phyloP scores from a whole-genome alignment of 371 early-diverging fungal species.

The Haplosporangium sp. region DNA sequence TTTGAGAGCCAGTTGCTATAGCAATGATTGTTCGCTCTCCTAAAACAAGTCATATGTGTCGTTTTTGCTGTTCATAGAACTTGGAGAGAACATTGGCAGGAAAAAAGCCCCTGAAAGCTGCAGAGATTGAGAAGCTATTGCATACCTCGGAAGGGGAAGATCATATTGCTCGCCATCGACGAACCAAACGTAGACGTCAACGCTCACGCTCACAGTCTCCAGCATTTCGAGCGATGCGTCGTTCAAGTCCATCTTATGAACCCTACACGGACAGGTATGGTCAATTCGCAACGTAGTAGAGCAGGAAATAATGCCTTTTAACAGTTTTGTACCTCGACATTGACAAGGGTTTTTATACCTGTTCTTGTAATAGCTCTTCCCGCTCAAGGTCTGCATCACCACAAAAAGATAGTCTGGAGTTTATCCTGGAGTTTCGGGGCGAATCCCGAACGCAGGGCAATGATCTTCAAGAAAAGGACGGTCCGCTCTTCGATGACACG shows the following conservation, averaged over 20 bases:
- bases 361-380: constrained; percentile 15
- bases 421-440: constrained; percentile 29
- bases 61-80: constrained; percentile 15
- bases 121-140: constrained; percentile 29
- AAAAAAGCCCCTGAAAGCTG: constrained; percentile 39
- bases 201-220: constrained; percentile 21
- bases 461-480: neutral
- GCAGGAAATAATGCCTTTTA: too few species aligned
- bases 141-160: neutral
- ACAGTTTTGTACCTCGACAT: neutral
- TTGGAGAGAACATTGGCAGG: constrained; percentile 40
- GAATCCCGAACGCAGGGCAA: neutral
- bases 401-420: constrained; percentile 20
- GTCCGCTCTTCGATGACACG: neutral
- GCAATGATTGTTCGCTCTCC: neutral
- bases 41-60: neutral
- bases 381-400: constrained; percentile 40
- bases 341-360: too few species aligned
- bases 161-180: neutral
- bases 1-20: neutral
- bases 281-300: neutral
- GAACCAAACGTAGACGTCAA: constrained; percentile 11
- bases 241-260: constrained; percentile 43
- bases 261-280: constrained; percentile 25
- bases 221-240: constrained; percentile 9